Evolutionary conservation across 257 asterid genomes (phyloP).

Genomic region (Gentiana dahurica): DNA sequence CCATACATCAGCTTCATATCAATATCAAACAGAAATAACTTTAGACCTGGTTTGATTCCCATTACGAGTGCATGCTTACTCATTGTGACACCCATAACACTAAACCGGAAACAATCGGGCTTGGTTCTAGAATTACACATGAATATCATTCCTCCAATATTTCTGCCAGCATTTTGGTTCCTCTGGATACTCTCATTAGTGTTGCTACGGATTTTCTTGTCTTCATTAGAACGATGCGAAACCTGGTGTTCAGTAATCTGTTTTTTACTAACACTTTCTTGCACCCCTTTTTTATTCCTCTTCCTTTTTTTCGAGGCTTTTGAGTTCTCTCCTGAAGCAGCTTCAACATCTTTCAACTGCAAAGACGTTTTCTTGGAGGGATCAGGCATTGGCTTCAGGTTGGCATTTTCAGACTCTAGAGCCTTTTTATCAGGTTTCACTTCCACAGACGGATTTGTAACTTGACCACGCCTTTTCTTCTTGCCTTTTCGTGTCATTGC

Average conservation of each 20-base stretch:
- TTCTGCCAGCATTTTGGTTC: slow-evolving; percentile 24
- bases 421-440: slow-evolving; percentile 10
- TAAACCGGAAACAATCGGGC: slow-evolving; percentile 78
- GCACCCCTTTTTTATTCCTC: slow-evolving; percentile 24
- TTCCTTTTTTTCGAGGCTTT: slow-evolving; percentile 24
- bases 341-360: slow-evolving; percentile 25
- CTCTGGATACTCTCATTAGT: slow-evolving; percentile 16
- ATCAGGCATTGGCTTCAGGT: slow-evolving; percentile 18
- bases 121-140: slow-evolving; percentile 91
- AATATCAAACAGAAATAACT: slow-evolving; percentile 77
- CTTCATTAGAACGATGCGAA: slow-evolving; percentile 15
- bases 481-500: slow-evolving; percentile 31
- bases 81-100: slow-evolving; percentile 67
- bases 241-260: slow-evolving; percentile 9
- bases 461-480: slow-evolving; percentile 12
- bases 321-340: slow-evolving; percentile 13
- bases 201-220: slow-evolving; percentile 14
- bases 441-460: slow-evolving; percentile 18
- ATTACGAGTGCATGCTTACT: slow-evolving; percentile 54
- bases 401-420: slow-evolving; percentile 10
- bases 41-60: slow-evolving; percentile 68
- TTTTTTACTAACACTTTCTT: slow-evolving; percentile 13
- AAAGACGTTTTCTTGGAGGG: slow-evolving; percentile 21
- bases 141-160: slow-evolving; percentile 71
- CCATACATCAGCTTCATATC: slow-evolving; percentile 90